A percentile compares a stretch with the other conserved stretches of the same genome.
These are phyloP conservation scores for Sabuloglossum arenarium DNA, from an alignment of 495 filamentous ascomycete species.

Conservation along the genomic window DNA sequence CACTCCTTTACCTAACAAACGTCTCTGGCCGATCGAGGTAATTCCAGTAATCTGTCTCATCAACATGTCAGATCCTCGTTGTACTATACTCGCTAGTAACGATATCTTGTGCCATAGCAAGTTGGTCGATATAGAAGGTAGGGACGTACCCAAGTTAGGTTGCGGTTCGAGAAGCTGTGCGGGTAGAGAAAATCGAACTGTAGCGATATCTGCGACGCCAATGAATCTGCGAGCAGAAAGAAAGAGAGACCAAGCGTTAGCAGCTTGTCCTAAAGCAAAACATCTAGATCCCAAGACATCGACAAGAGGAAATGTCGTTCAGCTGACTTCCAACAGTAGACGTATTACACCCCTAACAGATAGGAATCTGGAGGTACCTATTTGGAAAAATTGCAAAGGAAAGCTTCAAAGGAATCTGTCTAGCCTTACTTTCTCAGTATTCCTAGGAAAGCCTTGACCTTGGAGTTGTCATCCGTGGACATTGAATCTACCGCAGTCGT, in stretches of 20 bases:
- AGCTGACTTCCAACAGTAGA: not conserved
- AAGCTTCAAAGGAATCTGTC: not conserved
- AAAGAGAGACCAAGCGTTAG: not conserved
- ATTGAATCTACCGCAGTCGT: not conserved
- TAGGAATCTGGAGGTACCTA: no score
- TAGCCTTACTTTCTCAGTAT: conserved; percentile 7
- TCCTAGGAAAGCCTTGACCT: conserved; percentile 6
- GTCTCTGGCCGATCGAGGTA: conserved; percentile 91
- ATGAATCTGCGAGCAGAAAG: conserved; percentile 42
- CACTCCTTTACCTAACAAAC: conserved; percentile 41
- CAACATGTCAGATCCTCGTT: not conserved
- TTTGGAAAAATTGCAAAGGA: no score
- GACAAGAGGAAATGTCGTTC: not conserved
- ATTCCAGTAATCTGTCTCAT: conserved; percentile 73
- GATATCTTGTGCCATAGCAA: not conserved
- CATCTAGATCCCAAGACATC: not conserved
- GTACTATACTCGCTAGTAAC: not conserved
- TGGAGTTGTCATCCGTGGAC: conserved; percentile 6
- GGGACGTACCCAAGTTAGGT: conserved; percentile 55
- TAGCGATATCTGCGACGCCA: conserved; percentile 84
- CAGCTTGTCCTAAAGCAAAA: not conserved
- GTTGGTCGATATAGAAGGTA: not conserved
- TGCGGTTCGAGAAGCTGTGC: conserved; percentile 89
- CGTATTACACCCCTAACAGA: not conserved
- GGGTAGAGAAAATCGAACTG: conserved; percentile 87